A percentile compares a stretch with the other conserved stretches of the same genome.
Conservation (phyloP, 2,329 filamentous ascomycete genomes). For the Trichoderma sp. region DNA sequence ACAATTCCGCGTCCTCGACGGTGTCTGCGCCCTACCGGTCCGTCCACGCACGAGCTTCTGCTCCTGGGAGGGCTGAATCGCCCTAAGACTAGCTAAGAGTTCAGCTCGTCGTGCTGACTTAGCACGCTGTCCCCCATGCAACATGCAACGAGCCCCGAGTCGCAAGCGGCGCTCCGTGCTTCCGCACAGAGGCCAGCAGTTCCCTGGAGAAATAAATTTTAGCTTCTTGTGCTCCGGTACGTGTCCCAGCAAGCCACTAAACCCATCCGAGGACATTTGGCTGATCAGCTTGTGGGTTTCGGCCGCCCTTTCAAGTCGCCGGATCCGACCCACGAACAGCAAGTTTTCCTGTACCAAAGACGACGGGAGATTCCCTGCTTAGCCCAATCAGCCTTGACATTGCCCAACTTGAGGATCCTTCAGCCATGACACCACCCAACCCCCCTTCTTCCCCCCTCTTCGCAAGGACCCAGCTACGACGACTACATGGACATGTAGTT, state of each 20-base stretch:
- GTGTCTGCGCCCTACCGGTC: slow-evolving; percentile 15
- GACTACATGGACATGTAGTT: background rate
- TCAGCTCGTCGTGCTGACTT: slow-evolving; percentile 12
- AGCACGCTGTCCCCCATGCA: background rate
- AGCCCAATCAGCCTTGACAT: background rate
- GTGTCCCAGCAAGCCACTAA: background rate
- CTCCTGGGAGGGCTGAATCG: slow-evolving; percentile 12
- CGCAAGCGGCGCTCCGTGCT: background rate
- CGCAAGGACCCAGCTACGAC: background rate
- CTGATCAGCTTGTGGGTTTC: slow-evolving; percentile 8
- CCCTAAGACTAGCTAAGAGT: slow-evolving; percentile 5
- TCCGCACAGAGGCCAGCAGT: background rate
- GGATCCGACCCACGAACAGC: slow-evolving; percentile 3
- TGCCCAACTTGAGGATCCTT: background rate
- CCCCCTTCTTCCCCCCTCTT: background rate
- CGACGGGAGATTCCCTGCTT: background rate
- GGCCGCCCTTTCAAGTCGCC: background rate
- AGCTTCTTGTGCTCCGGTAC: background rate
- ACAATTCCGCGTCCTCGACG: background rate
- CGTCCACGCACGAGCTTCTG: background rate
- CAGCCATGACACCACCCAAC: background rate
- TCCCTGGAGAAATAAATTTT: background rate
- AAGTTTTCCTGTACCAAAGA: background rate
- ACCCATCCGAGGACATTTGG: background rate
- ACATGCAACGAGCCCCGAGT: background rate